Conservation (phyloP, 2,329 filamentous ascomycete genomes). For the Aureobasidium vineae region DNA sequence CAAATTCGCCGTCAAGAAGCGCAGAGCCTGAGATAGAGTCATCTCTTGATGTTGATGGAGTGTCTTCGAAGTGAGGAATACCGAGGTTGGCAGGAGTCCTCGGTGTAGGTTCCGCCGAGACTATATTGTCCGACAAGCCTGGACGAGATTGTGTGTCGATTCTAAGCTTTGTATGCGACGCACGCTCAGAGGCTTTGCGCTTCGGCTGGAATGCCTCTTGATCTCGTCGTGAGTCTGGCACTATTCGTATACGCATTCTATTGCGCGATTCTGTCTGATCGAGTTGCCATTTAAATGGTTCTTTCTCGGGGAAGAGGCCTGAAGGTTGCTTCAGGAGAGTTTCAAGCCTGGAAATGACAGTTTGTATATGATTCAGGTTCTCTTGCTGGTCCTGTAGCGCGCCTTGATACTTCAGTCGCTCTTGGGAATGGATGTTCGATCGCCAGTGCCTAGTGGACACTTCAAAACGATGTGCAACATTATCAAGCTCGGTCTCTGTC, state of each 20-base stretch:
- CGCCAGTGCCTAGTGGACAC: constrained; percentile 87
- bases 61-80: constrained; percentile 29
- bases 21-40: constrained; percentile 46
- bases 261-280: constrained; percentile 95
- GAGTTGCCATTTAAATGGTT: constrained; percentile 75
- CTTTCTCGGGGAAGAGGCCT: constrained; percentile 67
- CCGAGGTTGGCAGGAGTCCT: not conserved
- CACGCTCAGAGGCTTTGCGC: constrained; percentile 60
- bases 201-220: constrained; percentile 83
- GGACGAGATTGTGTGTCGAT: constrained; percentile 33
- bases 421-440: constrained; percentile 90
- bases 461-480: constrained; percentile 76
- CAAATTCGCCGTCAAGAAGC: constrained; percentile 81
- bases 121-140: constrained; percentile 35
- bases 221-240: constrained; percentile 70
- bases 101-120: constrained; percentile 29
- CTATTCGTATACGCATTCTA: constrained; percentile 83
- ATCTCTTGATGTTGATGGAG: constrained; percentile 41
- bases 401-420: constrained; percentile 88
- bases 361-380: constrained; percentile 72
- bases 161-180: constrained; percentile 40
- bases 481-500: constrained; percentile 67
- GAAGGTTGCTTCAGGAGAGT: constrained; percentile 74
- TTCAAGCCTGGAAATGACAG: constrained; percentile 75
- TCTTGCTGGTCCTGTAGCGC: constrained; percentile 91